These are phyloP conservation scores for Botrytis porri DNA, from an alignment of 2,329 filamentous ascomycete genomes.

Conservation along the genomic window DNA sequence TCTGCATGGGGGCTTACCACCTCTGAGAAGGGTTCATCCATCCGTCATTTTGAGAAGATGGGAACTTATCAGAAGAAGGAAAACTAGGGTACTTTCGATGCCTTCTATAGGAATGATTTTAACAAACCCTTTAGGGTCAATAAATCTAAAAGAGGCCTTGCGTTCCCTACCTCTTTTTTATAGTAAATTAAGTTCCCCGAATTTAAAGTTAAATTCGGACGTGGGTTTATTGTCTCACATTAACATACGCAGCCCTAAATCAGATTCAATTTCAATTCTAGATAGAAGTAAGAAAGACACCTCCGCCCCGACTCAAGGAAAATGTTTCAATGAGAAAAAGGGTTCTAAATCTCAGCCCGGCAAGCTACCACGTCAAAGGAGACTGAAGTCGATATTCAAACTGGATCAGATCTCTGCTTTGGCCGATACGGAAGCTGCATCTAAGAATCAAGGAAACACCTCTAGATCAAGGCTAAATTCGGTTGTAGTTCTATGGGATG, in stretches of 20 bases:
- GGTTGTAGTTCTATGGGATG: background rate
- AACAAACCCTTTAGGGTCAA: background rate
- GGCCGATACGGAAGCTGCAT: background rate
- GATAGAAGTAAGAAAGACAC: background rate
- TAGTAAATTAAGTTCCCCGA: background rate
- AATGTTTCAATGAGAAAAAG: background rate
- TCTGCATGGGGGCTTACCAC: accelerated
- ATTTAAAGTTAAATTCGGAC: background rate
- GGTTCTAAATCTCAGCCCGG: background rate
- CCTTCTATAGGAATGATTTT: background rate
- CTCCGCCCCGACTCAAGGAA: too few relatives aligned
- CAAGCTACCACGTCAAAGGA: background rate
- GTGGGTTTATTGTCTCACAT: background rate
- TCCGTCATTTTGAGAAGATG: background rate
- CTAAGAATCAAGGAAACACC: background rate
- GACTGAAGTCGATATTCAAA: background rate
- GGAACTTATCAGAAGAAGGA: too few relatives aligned
- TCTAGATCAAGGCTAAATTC: background rate
- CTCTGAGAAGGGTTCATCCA: background rate
- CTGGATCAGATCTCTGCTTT: background rate
- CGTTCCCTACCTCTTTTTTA: background rate
- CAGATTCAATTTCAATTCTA: background rate
- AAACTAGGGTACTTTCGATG: too few relatives aligned
- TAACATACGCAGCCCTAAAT: too few relatives aligned
- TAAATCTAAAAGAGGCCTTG: background rate